Evolutionary conservation across 2,329 filamentous ascomycete genomes (phyloP).

Genomic region (Fusarium austroafricanum): DNA sequence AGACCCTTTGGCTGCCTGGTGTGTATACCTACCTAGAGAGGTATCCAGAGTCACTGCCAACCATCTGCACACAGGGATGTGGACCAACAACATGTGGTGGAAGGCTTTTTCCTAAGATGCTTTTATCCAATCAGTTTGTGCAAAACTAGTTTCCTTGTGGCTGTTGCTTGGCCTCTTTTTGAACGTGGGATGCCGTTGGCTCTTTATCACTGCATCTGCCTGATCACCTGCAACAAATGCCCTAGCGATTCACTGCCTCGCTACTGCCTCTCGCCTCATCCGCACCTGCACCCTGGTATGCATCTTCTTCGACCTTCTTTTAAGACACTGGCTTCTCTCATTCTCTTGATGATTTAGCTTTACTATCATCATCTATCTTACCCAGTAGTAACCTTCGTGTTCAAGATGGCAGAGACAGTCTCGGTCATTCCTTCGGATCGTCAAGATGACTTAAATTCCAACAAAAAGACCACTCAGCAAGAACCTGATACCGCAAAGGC

Average conservation of each 20-base stretch:
- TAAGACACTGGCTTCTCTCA: background rate
- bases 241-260: constrained; percentile 9
- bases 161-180: constrained; percentile 2
- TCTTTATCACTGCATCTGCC: background rate
- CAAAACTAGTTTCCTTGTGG: background rate
- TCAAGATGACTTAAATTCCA: constrained; percentile 27
- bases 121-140: constrained; percentile 7
- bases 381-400: too few relatives aligned
- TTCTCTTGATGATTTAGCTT: background rate
- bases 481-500: constrained; percentile 24
- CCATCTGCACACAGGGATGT: constrained; percentile 8
- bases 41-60: constrained; percentile 1
- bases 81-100: constrained; percentile 10
- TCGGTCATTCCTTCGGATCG: constrained; percentile 33
- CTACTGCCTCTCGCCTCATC: background rate
- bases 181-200: background rate
- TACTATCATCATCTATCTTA: background rate
- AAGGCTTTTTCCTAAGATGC: constrained; percentile 12
- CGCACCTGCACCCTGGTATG: background rate
- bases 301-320: background rate
- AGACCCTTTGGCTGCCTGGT: constrained; percentile 6
- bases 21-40: background rate
- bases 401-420: constrained; percentile 38
- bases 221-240: constrained; percentile 13
- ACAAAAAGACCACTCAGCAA: constrained; percentile 32